Conservation (phyloP, 495 filamentous ascomycete species). For the Penicillium argentinense region DNA sequence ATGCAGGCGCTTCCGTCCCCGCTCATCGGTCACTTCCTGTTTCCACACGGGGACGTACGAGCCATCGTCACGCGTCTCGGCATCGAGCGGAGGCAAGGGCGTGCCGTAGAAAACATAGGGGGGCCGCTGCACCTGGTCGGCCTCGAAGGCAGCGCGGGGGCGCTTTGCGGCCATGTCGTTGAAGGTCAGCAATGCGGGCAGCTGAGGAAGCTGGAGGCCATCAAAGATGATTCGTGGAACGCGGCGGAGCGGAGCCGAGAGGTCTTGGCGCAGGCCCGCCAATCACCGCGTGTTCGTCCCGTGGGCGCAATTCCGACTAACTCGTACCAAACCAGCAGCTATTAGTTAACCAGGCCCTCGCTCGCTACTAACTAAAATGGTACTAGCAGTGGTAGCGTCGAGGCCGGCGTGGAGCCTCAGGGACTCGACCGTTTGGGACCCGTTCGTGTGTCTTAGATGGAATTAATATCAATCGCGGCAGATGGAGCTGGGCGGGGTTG, state of each 20-base stretch:
- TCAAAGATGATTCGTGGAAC: constrained; percentile 10
- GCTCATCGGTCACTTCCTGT: constrained; percentile 94
- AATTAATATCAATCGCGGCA: too few species aligned
- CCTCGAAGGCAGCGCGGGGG: constrained; percentile 72
- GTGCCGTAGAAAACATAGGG: constrained; percentile 85
- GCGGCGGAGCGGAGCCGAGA: constrained; percentile 2
- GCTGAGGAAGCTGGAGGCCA: constrained; percentile 1
- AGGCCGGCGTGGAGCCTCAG: too few species aligned
- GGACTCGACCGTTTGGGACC: too few species aligned
- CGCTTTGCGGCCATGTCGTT: constrained; percentile 77
- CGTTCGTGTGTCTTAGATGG: too few species aligned
- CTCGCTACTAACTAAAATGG: too few species aligned
- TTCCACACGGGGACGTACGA: constrained; percentile 95
- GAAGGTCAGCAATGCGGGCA: not conserved
- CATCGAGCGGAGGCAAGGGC: constrained; percentile 77
- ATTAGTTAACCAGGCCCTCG: too few species aligned
- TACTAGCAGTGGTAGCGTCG: too few species aligned
- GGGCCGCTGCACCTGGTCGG: constrained; percentile 71
- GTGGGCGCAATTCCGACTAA: too few species aligned
- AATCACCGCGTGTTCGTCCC: constrained; percentile 3
- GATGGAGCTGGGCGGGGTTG: too few species aligned
- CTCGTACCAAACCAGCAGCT: too few species aligned
- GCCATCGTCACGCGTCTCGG: constrained; percentile 81
- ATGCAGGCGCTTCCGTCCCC: constrained; percentile 86
- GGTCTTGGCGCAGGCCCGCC: constrained; percentile 4